These are phyloP conservation scores for Phaeosphaeria sp. DNA, from an alignment of 2,329 filamentous ascomycete genomes.

Conservation along the genomic window DNA sequence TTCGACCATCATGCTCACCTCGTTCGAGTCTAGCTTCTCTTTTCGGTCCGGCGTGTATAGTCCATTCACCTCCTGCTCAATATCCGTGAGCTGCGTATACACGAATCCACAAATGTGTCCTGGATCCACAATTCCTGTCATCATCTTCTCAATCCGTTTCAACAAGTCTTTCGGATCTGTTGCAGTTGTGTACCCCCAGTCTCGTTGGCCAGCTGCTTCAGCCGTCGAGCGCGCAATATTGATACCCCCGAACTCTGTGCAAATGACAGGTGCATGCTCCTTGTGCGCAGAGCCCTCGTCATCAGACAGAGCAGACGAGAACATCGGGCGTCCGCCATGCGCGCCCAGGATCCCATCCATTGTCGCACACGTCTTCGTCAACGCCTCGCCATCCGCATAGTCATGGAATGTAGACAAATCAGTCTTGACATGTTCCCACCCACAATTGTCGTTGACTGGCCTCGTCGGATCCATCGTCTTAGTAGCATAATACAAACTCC, in stretches of 20 bases:
- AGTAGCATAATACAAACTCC: constrained; percentile 68
- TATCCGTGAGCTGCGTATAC: constrained; percentile 68
- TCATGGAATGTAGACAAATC: constrained; percentile 74
- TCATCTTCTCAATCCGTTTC: constrained; percentile 63
- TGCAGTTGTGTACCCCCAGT: constrained; percentile 73
- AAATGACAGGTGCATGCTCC: constrained; percentile 66
- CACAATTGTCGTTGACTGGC: constrained; percentile 74
- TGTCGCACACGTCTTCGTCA: constrained; percentile 62
- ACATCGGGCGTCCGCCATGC: constrained; percentile 62
- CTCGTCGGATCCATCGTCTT: constrained; percentile 69
- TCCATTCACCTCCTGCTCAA: constrained; percentile 73
- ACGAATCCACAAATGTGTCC: constrained; percentile 68
- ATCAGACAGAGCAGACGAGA: constrained; percentile 55
- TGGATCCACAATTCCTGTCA: constrained; percentile 63
- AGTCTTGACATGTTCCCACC: constrained; percentile 71
- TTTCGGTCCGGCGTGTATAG: constrained; percentile 68
- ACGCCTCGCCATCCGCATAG: constrained; percentile 64
- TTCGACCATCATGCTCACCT: constrained; percentile 64
- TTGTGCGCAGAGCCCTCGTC: constrained; percentile 57
- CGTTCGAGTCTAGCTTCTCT: constrained; percentile 62
- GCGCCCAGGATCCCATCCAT: constrained; percentile 61
- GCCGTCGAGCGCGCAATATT: constrained; percentile 64
- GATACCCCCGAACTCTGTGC: constrained; percentile 72
- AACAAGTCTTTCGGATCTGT: constrained; percentile 66
- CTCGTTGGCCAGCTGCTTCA: constrained; percentile 52